phyloP scores from a whole-genome alignment of 2,329 filamentous ascomycete species.

The Hypoxylon sp. region DNA sequence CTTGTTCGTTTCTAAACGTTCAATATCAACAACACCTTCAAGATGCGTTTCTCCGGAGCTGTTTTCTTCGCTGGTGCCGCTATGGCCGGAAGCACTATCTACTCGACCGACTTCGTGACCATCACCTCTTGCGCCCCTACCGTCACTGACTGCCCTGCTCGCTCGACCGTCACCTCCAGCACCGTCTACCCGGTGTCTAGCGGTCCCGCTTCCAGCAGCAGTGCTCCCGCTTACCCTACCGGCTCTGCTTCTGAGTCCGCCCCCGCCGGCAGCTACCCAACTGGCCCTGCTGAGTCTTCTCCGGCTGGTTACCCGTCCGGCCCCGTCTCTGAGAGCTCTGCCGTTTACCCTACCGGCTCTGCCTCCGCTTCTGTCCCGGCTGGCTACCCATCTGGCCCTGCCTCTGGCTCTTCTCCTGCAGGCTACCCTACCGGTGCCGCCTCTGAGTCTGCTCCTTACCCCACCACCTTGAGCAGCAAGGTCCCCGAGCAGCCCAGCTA shows the following conservation, averaged over 20 bases:
- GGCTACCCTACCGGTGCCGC: slow-evolving; percentile 52
- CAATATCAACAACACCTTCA: slow-evolving; percentile 60
- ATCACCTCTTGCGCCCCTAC: slow-evolving; percentile 73
- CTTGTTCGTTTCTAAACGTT: slow-evolving; percentile 53
- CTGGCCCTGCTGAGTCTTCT: slow-evolving; percentile 26
- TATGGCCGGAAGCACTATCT: slow-evolving; percentile 64
- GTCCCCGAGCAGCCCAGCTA: slow-evolving; percentile 57
- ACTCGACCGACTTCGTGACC: slow-evolving; percentile 72
- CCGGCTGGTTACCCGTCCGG: slow-evolving; percentile 34
- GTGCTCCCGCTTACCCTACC: slow-evolving; percentile 35
- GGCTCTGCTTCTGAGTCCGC: slow-evolving; percentile 20
- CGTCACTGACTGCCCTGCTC: slow-evolving; percentile 74
- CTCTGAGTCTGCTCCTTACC: slow-evolving; percentile 42
- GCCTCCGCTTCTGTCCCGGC: slow-evolving; percentile 52
- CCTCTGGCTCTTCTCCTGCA: slow-evolving; percentile 41
- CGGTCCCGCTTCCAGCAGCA: slow-evolving; percentile 54
- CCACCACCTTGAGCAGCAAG: slow-evolving; percentile 46
- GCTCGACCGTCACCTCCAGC: slow-evolving; percentile 60
- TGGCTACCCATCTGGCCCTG: slow-evolving; percentile 44
- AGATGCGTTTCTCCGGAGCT: slow-evolving; percentile 74
- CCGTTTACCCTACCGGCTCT: slow-evolving; percentile 54
- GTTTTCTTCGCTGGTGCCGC: slow-evolving; percentile 66
- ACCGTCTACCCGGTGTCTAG: slow-evolving; percentile 59
- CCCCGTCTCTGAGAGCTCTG: slow-evolving; percentile 43
- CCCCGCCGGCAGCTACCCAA: slow-evolving; percentile 25